These are phyloP conservation scores for Pseudonitzschia pungens DNA, from an alignment of 108 stramenopile species.

Conservation along the genomic window DNA sequence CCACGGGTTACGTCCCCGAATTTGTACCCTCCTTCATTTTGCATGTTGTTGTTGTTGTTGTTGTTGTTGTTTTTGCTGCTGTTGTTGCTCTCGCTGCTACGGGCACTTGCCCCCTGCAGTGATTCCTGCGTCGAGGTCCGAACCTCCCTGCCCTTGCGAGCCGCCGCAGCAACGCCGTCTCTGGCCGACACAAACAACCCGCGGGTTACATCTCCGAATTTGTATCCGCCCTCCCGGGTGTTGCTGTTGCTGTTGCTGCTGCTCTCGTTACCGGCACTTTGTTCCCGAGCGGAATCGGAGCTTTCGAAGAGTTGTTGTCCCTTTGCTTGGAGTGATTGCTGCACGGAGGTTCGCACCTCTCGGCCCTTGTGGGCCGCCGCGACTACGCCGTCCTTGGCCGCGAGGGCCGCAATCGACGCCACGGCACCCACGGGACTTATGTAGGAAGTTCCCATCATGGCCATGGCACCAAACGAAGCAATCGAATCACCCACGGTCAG, in stretches of 20 bases:
- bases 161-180: too few species aligned
- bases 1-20: conserved; percentile 23
- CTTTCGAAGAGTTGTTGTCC: too few species aligned
- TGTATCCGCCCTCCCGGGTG: too few species aligned
- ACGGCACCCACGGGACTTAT: conserved; percentile 14
- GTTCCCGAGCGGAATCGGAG: too few species aligned
- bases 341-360: background rate
- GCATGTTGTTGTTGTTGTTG: background rate
- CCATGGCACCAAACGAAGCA: background rate
- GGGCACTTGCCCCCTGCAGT: too few species aligned
- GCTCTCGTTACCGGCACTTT: background rate
- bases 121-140: too few species aligned
- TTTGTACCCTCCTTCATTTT: background rate
- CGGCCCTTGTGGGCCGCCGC: conserved; percentile 19
- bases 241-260: background rate
- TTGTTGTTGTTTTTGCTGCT: background rate
- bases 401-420: conserved; percentile 22
- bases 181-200: too few species aligned
- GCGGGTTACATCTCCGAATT: too few species aligned
- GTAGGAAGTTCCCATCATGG: conserved; percentile 11
- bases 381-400: conserved; percentile 15
- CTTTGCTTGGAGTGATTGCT: background rate
- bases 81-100: background rate
- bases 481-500: conserved; percentile 8
- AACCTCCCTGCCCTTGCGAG: too few species aligned